A percentile compares a stretch with the other conserved stretches of the same genome.
These are phyloP conservation scores for Fusarium sulawesiense DNA, from an alignment of 2,329 filamentous ascomycete genomes.

Conservation along the genomic window DNA sequence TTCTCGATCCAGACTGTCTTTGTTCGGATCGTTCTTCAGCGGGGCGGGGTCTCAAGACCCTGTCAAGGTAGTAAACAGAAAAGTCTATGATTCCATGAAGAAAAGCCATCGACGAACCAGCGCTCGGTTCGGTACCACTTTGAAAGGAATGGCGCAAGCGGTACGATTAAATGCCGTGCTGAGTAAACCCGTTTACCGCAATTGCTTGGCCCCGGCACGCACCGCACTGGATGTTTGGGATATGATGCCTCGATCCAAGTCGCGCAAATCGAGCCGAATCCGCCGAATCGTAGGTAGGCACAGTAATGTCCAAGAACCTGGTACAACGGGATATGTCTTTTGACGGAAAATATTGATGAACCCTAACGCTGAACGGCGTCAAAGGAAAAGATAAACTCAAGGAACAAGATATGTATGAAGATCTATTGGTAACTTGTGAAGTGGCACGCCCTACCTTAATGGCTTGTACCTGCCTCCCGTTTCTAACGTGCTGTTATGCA, in stretches of 20 bases:
- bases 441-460: neutral
- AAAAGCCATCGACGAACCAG: slow-evolving; percentile 34
- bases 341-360: neutral
- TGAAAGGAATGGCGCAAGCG: slow-evolving; percentile 38
- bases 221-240: neutral
- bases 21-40: slow-evolving; percentile 22
- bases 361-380: neutral
- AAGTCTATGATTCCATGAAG: slow-evolving; percentile 41
- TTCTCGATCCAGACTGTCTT: slow-evolving; percentile 14
- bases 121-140: slow-evolving; percentile 32
- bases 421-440: neutral
- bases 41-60: slow-evolving; percentile 33
- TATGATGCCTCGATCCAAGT: slow-evolving; percentile 27
- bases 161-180: slow-evolving; percentile 41
- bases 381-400: neutral
- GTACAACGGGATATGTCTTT: neutral
- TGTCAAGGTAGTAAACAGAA: slow-evolving; percentile 18
- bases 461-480: neutral
- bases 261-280: slow-evolving; percentile 15
- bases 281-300: neutral
- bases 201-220: slow-evolving; percentile 8
- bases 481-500: slow-evolving; percentile 12
- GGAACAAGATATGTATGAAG: neutral
- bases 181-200: slow-evolving; percentile 23
- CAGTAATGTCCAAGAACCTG: neutral